Conservation (phyloP, 176 grass and related monocot species). For the Puccinellia tenuiflora region DNA sequence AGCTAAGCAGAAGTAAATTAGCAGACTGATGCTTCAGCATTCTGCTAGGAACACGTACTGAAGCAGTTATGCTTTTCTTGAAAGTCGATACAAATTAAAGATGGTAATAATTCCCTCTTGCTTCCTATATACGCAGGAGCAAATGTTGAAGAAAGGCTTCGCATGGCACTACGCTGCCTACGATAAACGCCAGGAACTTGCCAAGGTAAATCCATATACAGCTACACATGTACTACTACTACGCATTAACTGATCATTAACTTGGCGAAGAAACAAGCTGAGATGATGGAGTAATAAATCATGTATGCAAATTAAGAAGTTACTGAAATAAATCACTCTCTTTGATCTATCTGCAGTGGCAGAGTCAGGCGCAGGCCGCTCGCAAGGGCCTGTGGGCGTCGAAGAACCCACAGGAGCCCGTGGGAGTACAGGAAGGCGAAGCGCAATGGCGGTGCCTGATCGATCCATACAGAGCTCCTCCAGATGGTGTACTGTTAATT, state of each 20-base stretch:
- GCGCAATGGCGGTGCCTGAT: conserved; percentile 55
- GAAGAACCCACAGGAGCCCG: conserved; percentile 76
- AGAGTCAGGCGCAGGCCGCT: conserved; percentile 61
- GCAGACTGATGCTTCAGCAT: background rate
- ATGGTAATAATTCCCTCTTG: background rate
- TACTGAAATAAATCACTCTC: background rate
- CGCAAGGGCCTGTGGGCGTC: conserved; percentile 75
- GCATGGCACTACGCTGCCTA: conserved; percentile 94
- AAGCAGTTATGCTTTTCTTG: background rate
- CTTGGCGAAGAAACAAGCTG: background rate
- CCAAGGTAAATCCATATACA: conserved; percentile 33
- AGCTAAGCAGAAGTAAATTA: background rate
- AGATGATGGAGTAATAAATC: background rate
- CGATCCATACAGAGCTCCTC: background rate
- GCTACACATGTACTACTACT: background rate
- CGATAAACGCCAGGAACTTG: conserved; percentile 73
- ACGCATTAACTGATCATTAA: background rate
- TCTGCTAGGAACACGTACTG: background rate
- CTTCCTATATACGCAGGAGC: conserved; percentile 42
- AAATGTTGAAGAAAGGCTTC: conserved; percentile 94
- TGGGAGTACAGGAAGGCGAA: conserved; percentile 89
- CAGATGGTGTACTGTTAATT: background rate
- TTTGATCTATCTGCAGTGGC: conserved; percentile 49
- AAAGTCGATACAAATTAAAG: background rate
- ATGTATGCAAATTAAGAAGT: background rate